Evolutionary conservation across 495 filamentous ascomycete species (phyloP).

Genomic region (Neurospora africana): DNA sequence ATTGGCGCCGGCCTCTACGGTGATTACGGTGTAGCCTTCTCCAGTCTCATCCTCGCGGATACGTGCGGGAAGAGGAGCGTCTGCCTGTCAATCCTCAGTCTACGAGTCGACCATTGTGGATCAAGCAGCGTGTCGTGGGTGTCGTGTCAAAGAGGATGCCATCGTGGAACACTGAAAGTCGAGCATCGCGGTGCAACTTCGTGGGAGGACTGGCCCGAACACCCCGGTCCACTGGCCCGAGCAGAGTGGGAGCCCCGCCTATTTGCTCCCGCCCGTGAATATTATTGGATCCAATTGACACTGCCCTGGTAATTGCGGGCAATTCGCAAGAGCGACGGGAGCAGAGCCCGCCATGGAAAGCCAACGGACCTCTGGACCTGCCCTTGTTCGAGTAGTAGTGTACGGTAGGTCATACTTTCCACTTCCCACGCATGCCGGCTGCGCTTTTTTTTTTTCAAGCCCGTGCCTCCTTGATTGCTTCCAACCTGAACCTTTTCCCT

Average conservation of each 20-base stretch:
- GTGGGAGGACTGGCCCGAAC: not conserved
- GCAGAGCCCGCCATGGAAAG: not conserved
- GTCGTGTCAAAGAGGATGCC: not conserved
- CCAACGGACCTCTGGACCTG: not conserved
- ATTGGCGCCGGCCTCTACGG: not conserved
- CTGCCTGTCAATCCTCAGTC: not conserved
- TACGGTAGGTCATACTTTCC: not conserved
- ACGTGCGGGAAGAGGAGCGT: not conserved
- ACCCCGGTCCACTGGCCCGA: not conserved
- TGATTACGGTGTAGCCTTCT: not conserved
- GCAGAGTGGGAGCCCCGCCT: not conserved
- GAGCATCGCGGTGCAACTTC: not conserved
- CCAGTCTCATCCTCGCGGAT: not conserved
- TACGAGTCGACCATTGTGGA: not conserved
- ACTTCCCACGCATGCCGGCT: not conserved
- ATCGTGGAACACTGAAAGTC: not conserved
- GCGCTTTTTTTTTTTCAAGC: conserved; percentile 24
- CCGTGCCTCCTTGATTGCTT: conserved; percentile 10
- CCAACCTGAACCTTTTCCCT: conserved; percentile 16
- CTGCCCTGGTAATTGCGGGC: not conserved
- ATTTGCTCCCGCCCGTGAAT: not conserved
- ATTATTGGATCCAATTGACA: not conserved
- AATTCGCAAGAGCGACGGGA: not conserved
- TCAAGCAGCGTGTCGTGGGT: not conserved
- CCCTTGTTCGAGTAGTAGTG: not conserved